A percentile compares a stretch with the other conserved stretches of the same genome.
These are phyloP conservation scores for Talaromyces sp. DNA, from an alignment of 2,329 filamentous ascomycete genomes.

Conservation along the genomic window DNA sequence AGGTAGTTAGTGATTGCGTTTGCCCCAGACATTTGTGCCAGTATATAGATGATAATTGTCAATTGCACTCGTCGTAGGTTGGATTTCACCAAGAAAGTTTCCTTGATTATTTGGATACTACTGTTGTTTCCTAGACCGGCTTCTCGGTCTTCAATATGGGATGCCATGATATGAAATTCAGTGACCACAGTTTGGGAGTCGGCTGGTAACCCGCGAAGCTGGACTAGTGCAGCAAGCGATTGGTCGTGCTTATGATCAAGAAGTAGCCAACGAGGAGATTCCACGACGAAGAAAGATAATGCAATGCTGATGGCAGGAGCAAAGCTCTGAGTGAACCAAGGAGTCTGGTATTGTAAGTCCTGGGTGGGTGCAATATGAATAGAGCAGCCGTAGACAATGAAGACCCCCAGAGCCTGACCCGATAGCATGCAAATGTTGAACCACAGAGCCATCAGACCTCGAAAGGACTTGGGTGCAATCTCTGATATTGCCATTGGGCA, in stretches of 20 bases:
- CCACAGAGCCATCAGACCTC: slow-evolving; percentile 42
- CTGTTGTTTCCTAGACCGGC: neutral
- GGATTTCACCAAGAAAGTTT: slow-evolving; percentile 39
- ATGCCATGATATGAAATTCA: neutral
- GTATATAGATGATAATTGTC: slow-evolving; percentile 36
- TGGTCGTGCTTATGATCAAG: slow-evolving; percentile 30
- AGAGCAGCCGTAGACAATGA: slow-evolving; percentile 29
- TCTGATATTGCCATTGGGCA: slow-evolving; percentile 44
- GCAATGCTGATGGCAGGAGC: slow-evolving; percentile 21
- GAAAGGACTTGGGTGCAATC: slow-evolving; percentile 42
- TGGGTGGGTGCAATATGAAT: slow-evolving; percentile 28
- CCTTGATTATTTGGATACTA: slow-evolving; percentile 31
- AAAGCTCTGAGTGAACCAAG: slow-evolving; percentile 29
- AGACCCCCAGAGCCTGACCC: slow-evolving; percentile 38
- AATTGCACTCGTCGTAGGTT: slow-evolving; percentile 48
- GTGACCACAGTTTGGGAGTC: neutral
- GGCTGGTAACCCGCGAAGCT: slow-evolving; percentile 34
- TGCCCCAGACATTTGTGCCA: slow-evolving; percentile 49
- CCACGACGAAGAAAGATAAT: slow-evolving; percentile 33
- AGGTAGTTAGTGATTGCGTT: slow-evolving; percentile 49
- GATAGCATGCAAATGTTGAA: slow-evolving; percentile 42
- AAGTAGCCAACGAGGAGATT: slow-evolving; percentile 39
- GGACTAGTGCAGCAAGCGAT: slow-evolving; percentile 24
- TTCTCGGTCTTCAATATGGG: neutral
- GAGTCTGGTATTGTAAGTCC: slow-evolving; percentile 36